Evolutionary conservation across 345 rosid species (phyloP).

Genomic region (Lepidium sativum): DNA sequence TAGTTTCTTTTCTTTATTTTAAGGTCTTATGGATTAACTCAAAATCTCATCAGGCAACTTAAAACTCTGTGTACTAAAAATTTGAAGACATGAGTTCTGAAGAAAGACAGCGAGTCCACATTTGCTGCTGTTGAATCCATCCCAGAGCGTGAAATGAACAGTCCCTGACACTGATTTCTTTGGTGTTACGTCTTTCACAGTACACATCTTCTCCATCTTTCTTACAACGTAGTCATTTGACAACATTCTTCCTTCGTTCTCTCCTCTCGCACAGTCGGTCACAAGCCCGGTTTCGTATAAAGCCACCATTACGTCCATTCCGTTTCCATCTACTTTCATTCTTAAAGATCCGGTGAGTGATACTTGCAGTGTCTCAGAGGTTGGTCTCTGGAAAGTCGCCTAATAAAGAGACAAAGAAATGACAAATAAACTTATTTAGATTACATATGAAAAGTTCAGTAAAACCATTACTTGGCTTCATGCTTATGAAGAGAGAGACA

Average conservation of each 20-base stretch:
- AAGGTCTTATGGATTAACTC: neutral
- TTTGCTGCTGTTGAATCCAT: slow-evolving; percentile 55
- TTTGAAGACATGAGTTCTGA: slow-evolving; percentile 52
- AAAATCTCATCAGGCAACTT: slow-evolving; percentile 47
- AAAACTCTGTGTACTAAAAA: slow-evolving; percentile 65
- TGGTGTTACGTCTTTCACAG: slow-evolving; percentile 47
- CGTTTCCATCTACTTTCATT: slow-evolving; percentile 45
- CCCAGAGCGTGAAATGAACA: slow-evolving; percentile 64
- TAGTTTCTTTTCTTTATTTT: neutral
- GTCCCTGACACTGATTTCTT: slow-evolving; percentile 61
- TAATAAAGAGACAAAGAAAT: slow-evolving; percentile 5
- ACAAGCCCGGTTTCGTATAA: slow-evolving; percentile 67
- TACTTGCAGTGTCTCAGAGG: slow-evolving; percentile 53
- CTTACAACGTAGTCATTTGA: slow-evolving; percentile 71
- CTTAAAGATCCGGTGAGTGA: slow-evolving; percentile 48
- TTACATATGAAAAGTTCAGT: neutral
- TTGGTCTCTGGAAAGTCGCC: slow-evolving; percentile 62
- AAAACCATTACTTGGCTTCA: neutral
- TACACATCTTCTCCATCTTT: slow-evolving; percentile 65
- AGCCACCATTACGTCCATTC: slow-evolving; percentile 65
- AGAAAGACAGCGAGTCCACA: slow-evolving; percentile 62
- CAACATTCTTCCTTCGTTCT: slow-evolving; percentile 68
- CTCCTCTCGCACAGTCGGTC: slow-evolving; percentile 56
- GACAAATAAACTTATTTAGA: neutral
- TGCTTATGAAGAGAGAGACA: neutral